Evolutionary conservation across 2,329 filamentous ascomycete genomes (phyloP).

Genomic region (Cladosporium austrohemisphaericum): DNA sequence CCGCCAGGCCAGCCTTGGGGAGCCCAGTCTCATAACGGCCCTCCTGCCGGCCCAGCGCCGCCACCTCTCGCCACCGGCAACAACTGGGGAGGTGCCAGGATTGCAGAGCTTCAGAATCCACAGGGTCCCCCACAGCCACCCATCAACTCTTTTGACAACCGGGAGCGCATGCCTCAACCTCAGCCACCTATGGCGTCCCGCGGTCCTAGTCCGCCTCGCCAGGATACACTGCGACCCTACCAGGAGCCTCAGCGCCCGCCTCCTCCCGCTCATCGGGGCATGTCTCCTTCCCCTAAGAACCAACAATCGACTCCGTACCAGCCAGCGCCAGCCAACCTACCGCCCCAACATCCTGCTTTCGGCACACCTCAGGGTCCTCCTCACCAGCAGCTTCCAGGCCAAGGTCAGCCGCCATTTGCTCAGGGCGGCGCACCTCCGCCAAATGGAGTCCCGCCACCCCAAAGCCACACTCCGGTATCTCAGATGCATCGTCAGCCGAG

Average conservation of each 20-base stretch:
- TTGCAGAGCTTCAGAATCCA: constrained; percentile 71
- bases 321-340: constrained; percentile 47
- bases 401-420: constrained; percentile 24
- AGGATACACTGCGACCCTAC: constrained; percentile 58
- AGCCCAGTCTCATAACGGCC: constrained; percentile 64
- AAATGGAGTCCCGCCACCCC: constrained; percentile 42
- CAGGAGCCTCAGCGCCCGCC: constrained; percentile 36
- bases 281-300: constrained; percentile 59
- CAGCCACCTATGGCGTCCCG: constrained; percentile 21
- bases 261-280: constrained; percentile 52
- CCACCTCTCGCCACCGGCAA: constrained; percentile 47
- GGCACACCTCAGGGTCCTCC: constrained; percentile 11
- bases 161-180: constrained; percentile 66
- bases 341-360: constrained; percentile 36
- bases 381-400: constrained; percentile 24
- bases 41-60: constrained; percentile 61
- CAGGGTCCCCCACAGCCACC: constrained; percentile 62
- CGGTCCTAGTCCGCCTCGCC: constrained; percentile 58
- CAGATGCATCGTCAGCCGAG: constrained; percentile 59
- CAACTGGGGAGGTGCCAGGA: constrained; percentile 61
- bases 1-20: constrained; percentile 89
- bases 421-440: constrained; percentile 20
- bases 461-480: constrained; percentile 53
- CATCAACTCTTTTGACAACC: constrained; percentile 76
- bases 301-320: constrained; percentile 50